Evolutionary conservation across 2,329 filamentous ascomycete genomes (phyloP).

Genomic region (Colletotrichum paranaense): DNA sequence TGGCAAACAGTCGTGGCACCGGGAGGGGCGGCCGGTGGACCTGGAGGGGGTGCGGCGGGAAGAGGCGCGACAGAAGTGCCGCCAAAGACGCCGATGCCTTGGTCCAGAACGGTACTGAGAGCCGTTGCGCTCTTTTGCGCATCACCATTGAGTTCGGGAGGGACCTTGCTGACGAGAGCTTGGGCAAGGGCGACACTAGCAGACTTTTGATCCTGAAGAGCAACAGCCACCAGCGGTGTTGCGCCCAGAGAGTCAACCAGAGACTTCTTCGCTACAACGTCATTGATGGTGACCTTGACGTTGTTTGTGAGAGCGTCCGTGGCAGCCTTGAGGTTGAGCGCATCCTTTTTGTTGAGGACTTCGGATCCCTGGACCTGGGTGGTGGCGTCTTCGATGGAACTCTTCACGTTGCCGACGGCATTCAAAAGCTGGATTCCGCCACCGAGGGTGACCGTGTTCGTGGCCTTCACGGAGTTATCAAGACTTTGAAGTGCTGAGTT

Average conservation of each 20-base stretch:
- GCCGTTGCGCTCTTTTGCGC: constrained; percentile 22
- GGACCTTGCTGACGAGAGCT: constrained; percentile 25
- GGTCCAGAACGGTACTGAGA: constrained; percentile 21
- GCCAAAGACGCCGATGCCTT: constrained; percentile 18
- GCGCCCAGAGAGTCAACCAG: constrained; percentile 26
- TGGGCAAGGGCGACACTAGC: constrained; percentile 26
- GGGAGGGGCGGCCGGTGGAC: background rate
- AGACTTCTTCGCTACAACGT: constrained; percentile 22
- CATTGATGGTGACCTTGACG: constrained; percentile 32
- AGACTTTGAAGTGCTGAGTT: constrained; percentile 25
- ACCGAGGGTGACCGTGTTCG: background rate
- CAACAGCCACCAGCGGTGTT: constrained; percentile 32
- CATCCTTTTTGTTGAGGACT: constrained; percentile 1
- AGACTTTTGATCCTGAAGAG: constrained; percentile 27
- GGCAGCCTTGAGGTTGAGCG: constrained; percentile 21
- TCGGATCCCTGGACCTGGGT: constrained; percentile 18
- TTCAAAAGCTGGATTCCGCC: constrained; percentile 15
- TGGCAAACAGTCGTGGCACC: constrained; percentile 2
- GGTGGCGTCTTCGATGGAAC: constrained; percentile 21
- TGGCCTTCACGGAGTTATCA: constrained; percentile 26
- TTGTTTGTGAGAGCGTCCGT: constrained; percentile 32
- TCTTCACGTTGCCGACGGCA: constrained; percentile 4
- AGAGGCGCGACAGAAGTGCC: background rate
- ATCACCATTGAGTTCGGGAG: constrained; percentile 14
- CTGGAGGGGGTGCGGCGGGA: background rate